Evolutionary conservation across 78 protist species (phyloP).

Genomic region (Chrysochromulina tobinii): DNA sequence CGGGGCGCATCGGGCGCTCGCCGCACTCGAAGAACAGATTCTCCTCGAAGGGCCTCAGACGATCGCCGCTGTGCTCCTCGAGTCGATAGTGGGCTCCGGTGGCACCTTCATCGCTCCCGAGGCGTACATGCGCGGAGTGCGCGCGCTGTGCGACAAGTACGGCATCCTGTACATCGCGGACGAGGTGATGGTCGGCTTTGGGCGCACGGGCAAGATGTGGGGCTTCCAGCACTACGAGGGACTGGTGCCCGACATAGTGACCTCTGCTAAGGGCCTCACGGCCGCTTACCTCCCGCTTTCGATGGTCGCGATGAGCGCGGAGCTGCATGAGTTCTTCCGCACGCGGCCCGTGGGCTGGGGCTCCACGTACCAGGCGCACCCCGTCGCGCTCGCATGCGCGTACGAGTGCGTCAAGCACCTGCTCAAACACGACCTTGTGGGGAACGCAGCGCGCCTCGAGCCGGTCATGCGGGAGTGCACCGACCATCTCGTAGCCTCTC

Average conservation of each 20-base stretch:
- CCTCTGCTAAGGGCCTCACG: constrained; percentile 73
- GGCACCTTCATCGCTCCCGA: constrained; percentile 57
- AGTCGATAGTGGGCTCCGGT: constrained; percentile 66
- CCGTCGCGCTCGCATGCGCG: constrained; percentile 69
- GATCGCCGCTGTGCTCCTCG: constrained; percentile 63
- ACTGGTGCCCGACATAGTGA: constrained; percentile 71
- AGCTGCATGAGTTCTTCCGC: constrained; percentile 45
- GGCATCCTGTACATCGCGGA: constrained; percentile 66
- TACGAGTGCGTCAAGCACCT: constrained; percentile 59
- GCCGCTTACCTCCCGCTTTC: constrained; percentile 69
- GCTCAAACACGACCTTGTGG: constrained; percentile 48
- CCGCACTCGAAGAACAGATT: background rate
- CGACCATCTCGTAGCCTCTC: too few species aligned
- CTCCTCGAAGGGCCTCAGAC: too few species aligned
- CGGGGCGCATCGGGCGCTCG: background rate
- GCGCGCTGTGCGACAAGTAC: constrained; percentile 67
- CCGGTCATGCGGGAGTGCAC: too few species aligned
- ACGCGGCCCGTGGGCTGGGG: constrained; percentile 61
- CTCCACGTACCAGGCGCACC: constrained; percentile 70
- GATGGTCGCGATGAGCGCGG: constrained; percentile 60
- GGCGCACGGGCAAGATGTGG: constrained; percentile 70
- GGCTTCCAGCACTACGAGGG: constrained; percentile 60
- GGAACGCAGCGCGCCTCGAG: constrained; percentile 34
- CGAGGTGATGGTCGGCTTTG: constrained; percentile 75
- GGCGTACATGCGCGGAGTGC: constrained; percentile 64